A percentile compares a stretch with the other conserved stretches of the same genome.
Conservation (phyloP, 805 yeast species). For the Saccharomycopsis vini region DNA sequence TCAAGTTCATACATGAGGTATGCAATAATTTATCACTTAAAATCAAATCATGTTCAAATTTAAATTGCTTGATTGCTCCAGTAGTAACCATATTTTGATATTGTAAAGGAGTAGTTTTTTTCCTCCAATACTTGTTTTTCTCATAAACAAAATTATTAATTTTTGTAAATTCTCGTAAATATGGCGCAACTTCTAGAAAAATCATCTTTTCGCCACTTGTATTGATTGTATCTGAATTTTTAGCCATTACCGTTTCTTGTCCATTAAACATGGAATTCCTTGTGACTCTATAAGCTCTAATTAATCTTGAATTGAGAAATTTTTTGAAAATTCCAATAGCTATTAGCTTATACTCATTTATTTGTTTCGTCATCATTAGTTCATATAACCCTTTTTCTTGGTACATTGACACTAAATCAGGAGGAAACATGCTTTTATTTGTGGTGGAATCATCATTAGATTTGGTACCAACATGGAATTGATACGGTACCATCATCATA, state of each 20-base stretch:
- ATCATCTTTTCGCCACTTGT: no score
- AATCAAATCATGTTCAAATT: not conserved
- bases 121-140: not conserved
- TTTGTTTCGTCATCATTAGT: not conserved
- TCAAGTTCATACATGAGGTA: not conserved
- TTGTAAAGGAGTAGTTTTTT: not conserved
- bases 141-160: not conserved
- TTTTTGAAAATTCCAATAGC: not conserved
- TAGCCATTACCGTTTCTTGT: no score
- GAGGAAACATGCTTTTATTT: no score
- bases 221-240: no score
- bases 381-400: no score
- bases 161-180: not conserved
- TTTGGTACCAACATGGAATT: no score
- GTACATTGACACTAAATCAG: no score
- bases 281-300: not conserved
- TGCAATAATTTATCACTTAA: not conserved
- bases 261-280: not conserved
- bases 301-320: not conserved
- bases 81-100: not conserved
- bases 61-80: not conserved
- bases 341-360: not conserved
- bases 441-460: no score
- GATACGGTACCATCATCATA: no score
- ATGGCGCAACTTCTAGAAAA: conserved; percentile 2